Evolutionary conservation across 1,139 yeast genomes (phyloP).

Genomic region (Meyerozyma athensensis): DNA sequence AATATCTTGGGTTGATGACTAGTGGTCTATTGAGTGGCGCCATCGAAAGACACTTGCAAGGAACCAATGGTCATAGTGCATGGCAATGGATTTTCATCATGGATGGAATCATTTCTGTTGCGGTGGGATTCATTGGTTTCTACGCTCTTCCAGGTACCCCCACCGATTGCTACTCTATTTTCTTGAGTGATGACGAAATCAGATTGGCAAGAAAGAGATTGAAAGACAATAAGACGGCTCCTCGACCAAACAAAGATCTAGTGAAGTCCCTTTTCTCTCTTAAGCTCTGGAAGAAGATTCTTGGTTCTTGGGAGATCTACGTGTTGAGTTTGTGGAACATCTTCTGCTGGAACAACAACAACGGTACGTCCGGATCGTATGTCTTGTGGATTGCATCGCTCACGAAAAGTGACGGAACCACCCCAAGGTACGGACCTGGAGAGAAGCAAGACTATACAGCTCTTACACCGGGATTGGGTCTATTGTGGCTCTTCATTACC

Average conservation of each 20-base stretch:
- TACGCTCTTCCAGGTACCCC: slow-evolving; percentile 70
- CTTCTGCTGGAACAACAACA: slow-evolving; percentile 60
- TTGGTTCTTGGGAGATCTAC: slow-evolving; percentile 54
- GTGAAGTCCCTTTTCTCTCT: slow-evolving; percentile 14
- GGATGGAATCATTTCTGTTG: slow-evolving; percentile 58
- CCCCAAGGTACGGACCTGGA: slow-evolving; percentile 24
- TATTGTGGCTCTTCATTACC: slow-evolving; percentile 36
- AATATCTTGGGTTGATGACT: slow-evolving; percentile 55
- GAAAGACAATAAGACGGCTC: slow-evolving; percentile 35
- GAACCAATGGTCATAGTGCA: slow-evolving; percentile 47
- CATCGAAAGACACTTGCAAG: slow-evolving; percentile 44
- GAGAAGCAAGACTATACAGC: slow-evolving; percentile 38
- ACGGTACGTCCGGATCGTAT: slow-evolving; percentile 47
- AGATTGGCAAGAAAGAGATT: slow-evolving; percentile 56
- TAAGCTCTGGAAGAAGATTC: slow-evolving; percentile 44
- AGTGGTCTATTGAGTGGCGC: slow-evolving; percentile 65
- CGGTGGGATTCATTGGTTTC: slow-evolving; percentile 58
- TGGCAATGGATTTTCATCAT: slow-evolving; percentile 77
- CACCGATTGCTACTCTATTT: slow-evolving; percentile 49
- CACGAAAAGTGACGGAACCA: slow-evolving; percentile 21
- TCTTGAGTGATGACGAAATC: slow-evolving; percentile 60
- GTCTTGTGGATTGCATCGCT: slow-evolving; percentile 42
- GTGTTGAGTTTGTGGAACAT: slow-evolving; percentile 48
- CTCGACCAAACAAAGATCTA: slow-evolving; percentile 16
- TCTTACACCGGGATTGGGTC: slow-evolving; percentile 41